phyloP scores from a whole-genome alignment of 164 flowering plant genomes.

The Vitis rotundifolia region DNA sequence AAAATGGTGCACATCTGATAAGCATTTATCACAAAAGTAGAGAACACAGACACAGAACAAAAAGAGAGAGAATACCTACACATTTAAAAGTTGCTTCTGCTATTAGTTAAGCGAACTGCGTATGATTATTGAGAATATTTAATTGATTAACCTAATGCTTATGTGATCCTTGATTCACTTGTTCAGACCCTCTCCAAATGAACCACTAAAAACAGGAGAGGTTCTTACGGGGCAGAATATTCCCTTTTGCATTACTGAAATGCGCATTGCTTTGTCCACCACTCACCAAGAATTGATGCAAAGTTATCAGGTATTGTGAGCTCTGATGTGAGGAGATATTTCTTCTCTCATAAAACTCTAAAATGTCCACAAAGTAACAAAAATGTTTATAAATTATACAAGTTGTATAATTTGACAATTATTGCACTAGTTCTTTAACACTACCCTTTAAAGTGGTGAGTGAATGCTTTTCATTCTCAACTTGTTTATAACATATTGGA shows the following conservation, averaged over 20 bases:
- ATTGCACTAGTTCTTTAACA: too few species aligned
- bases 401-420: too few species aligned
- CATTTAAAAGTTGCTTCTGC: not conserved
- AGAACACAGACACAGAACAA: too few species aligned
- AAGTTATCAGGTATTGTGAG: constrained; percentile 75
- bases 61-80: too few species aligned
- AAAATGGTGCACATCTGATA: too few species aligned
- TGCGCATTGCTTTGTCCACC: constrained; percentile 43
- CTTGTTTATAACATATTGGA: too few species aligned
- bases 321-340: not conserved
- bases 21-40: too few species aligned
- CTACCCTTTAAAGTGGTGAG: too few species aligned
- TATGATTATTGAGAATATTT: not conserved
- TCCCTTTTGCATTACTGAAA: constrained; percentile 59
- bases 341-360: not conserved
- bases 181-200: constrained; percentile 78
- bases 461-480: too few species aligned
- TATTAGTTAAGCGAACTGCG: not conserved
- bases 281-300: constrained; percentile 55
- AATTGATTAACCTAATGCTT: not conserved
- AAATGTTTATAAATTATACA: too few species aligned
- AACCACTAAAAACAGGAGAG: constrained; percentile 76
- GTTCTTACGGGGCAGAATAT: constrained; percentile 70
- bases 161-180: not conserved
- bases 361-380: too few species aligned